A percentile compares a stretch with the other conserved stretches of the same genome.
These are phyloP conservation scores for Aspergillus japonicus DNA, from an alignment of 2,329 filamentous ascomycete genomes.

Conservation along the genomic window DNA sequence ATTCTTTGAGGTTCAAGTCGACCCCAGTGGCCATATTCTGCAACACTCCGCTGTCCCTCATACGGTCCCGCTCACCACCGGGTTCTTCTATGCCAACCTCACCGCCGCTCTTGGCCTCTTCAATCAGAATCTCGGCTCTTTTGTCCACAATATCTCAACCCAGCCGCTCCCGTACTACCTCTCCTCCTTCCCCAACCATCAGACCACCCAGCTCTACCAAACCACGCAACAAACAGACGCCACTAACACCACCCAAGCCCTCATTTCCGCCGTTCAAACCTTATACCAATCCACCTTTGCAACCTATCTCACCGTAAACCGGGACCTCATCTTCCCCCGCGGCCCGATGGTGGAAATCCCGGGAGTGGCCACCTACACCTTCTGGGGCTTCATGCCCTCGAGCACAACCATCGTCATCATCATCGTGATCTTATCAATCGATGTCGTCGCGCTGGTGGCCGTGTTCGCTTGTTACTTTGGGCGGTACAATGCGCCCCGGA, in stretches of 20 bases:
- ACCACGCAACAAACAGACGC: not conserved
- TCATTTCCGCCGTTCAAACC: slow-evolving; percentile 2
- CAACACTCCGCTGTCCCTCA: not conserved
- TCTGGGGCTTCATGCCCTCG: slow-evolving; percentile 4
- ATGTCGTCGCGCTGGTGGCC: not conserved
- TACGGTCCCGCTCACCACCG: not conserved
- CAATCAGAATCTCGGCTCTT: not conserved
- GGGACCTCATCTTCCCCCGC: not conserved
- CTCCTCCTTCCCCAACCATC: not conserved
- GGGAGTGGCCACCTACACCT: not conserved
- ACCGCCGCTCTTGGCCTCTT: not conserved
- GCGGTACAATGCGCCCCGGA: not conserved
- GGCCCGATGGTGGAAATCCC: not conserved
- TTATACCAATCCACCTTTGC: slow-evolving; percentile 12
- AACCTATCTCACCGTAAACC: slow-evolving; percentile 8
- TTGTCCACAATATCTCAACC: not conserved
- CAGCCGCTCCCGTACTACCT: not conserved
- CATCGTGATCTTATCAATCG: not conserved
- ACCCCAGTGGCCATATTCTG: not conserved
- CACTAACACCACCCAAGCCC: not conserved
- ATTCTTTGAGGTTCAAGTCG: slow-evolving; percentile 1
- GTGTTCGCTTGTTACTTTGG: not conserved
- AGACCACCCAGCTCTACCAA: not conserved
- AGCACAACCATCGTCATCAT: not conserved
- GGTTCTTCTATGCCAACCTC: not conserved